Percentiles rank a stretch among this genome's conserved stretches.
Evolutionary conservation across 2,329 filamentous ascomycete genomes (phyloP).

Genomic region (Purpureocillium takamizusanense): DNA sequence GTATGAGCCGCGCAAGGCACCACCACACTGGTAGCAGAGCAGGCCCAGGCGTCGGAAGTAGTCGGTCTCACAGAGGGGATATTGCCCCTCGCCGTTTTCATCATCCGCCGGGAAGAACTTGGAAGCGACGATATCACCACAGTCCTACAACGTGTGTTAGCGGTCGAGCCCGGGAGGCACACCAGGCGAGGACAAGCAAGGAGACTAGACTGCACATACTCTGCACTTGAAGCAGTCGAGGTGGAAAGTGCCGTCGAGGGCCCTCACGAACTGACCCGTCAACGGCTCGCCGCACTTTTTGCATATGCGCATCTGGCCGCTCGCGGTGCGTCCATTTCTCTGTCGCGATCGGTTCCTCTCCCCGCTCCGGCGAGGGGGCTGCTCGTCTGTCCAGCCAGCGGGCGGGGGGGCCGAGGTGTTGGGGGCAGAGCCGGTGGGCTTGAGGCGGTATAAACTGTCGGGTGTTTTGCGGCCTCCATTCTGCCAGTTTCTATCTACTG

Average conservation of each 20-base stretch:
- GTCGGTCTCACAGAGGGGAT: constrained; percentile 94
- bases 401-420: constrained; percentile 20
- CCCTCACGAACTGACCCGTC: constrained; percentile 92
- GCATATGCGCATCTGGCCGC: constrained; percentile 57
- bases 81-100: constrained; percentile 75
- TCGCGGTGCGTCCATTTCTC: constrained; percentile 44
- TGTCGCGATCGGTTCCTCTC: constrained; percentile 50
- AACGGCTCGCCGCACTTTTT: constrained; percentile 84
- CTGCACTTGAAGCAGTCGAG: constrained; percentile 96
- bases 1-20: constrained; percentile 89
- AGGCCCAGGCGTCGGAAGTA: constrained; percentile 91
- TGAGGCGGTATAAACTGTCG: constrained; percentile 24
- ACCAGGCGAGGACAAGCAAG: constrained; percentile 1
- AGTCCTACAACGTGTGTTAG: constrained; percentile 56
- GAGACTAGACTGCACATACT: constrained; percentile 46
- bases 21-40: constrained; percentile 84
- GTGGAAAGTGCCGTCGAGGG: constrained; percentile 88
- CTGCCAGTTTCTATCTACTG: constrained; percentile 25
- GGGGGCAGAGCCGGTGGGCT: constrained; percentile 24
- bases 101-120: constrained; percentile 98
- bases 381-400: constrained; percentile 29
- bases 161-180: constrained; percentile 2
- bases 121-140: constrained; percentile 90
- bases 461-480: constrained; percentile 26
- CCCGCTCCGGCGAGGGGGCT: constrained; percentile 34